Base-by-base conservation (phyloP, 768 basidiomycete species). In the Panaeolus papilionaceus region DNA sequence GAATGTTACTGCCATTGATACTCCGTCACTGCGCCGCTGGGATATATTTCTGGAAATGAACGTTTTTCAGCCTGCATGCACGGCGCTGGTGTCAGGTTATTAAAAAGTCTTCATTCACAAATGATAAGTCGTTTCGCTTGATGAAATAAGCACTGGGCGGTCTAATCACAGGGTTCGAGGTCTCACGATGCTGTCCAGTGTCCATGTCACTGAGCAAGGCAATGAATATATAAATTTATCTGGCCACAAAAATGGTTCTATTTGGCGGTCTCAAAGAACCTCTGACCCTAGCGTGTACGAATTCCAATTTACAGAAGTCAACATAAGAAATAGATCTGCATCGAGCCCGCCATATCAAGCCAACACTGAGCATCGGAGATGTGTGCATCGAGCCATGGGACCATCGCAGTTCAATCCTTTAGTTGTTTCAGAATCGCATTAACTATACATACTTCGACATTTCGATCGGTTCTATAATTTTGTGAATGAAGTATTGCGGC, bases 191-290 rank as follows among this genome's bases (percentile, higher is more conserved):
- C 14, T 58, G 28, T 23, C 28, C 26, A 58, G 14, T 58, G 54
- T 58, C n/a, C 26, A 28, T 28, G 26, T 16, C 54, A 58, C 12
- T 58, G 54, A 58, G 28, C 20, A 28, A 16, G 54, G 54, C 28
- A 58, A 58, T 58, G 28, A 58, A 58, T 58, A 58, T 58, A 58
- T 33, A 33, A 33, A 33, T 28, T 28, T 33, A 18, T 16, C 54
- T 58, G 54, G 33, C 20, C 23, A 51, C 23, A 58, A 7, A 28
- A 33, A 33, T 58, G 33, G 26, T 58, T 28, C n/a, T 37, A 28
- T 58, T 33, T 33, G 26, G 54, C 12, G 54, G 54, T 58, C 54
- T 58, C 54, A 33, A 58, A 58, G 54, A 58, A 58, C 54, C 54
- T 37, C 16, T 28, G 54, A 58, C 54, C 54, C 54, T 58, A 28